Evolutionary conservation across 2,329 filamentous ascomycete genomes (phyloP), one percentile per base, ranked within the genome.

Genomic region (Sarocladium brachiariae): DNA sequence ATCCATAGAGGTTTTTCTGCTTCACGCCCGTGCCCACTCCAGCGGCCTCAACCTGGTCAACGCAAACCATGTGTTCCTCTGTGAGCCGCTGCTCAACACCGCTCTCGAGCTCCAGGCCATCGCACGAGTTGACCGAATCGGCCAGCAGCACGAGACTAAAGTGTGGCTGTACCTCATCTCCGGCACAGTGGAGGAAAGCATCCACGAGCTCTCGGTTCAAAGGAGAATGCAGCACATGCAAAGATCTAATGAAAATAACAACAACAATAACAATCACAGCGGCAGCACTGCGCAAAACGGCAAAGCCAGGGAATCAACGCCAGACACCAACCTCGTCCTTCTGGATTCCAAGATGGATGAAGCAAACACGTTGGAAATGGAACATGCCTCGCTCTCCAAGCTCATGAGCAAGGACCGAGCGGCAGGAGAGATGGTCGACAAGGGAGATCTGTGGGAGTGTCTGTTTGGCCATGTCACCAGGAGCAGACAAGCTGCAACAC

Each of bases 101-200:
- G 90, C 91, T 0, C 81, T 99, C 14, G 93, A 97, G 66, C 76
- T 97, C 9, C 93, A 99, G 66, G 92, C 91, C 13, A 95, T 97
- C 61, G 91, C 92, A 1, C 86, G 93, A 51, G 91, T 99, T 1
- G 90, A 99, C 63, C 83, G 93, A 31, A 99, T 99, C 55, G 93
- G 93, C 0, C 93, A 97, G 67, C 77, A 84, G 55, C 83, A 87
- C 49, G 78, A 87, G 56, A 99, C 93, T 0, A 96, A 89, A 0
- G 90, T 97, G 1, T 97, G 91, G 87, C 86, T 96, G 66, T 97
- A 97, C 64, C 77, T 97, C 2, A 80, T 96, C n/a, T 82, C 86
- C 14, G 88, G 87, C 49, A 95, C 92, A 0, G 89, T 97, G 0
- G 93, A 99, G 63, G 86, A 95, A 69, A 86, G 86, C 2, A 95